A percentile compares a stretch with the other conserved stretches of the same genome.
Evolutionary conservation across 1,284 basidiomycete species (phyloP).

Genomic region (Sanghuangporus baumii): DNA sequence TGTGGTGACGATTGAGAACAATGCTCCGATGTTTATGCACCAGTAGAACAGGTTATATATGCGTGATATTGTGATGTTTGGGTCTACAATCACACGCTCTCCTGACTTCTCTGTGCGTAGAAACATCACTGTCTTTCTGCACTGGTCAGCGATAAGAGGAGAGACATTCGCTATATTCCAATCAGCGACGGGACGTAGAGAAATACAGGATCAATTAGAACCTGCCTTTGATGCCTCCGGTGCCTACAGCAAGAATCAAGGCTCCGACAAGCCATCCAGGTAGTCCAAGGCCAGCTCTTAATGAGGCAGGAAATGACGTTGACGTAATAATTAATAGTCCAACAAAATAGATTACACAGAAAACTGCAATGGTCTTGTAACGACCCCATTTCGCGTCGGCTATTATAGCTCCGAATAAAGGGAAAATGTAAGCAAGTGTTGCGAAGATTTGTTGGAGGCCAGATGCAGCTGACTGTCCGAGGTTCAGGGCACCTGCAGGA

Average conservation of each 20-base stretch:
- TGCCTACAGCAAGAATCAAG: conserved; percentile 36
- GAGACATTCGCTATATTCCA: conserved; percentile 47
- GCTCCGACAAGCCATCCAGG: conserved; percentile 30
- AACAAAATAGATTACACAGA: conserved; percentile 36
- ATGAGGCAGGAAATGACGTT: conserved; percentile 13
- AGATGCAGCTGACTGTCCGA: conserved; percentile 20
- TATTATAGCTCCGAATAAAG: conserved; percentile 44
- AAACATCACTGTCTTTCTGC: conserved; percentile 36
- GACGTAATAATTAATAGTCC: conserved; percentile 14
- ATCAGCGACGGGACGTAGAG: not conserved
- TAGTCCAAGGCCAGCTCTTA: conserved; percentile 20
- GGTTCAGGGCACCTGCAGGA: conserved; percentile 44
- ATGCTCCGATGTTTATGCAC: conserved; percentile 51
- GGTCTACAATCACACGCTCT: conserved; percentile 59
- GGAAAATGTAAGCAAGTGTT: conserved; percentile 44
- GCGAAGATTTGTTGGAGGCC: conserved; percentile 40
- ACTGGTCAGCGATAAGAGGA: conserved; percentile 56
- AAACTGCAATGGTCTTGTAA: conserved; percentile 55
- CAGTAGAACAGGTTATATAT: conserved; percentile 48
- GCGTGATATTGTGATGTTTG: conserved; percentile 46
- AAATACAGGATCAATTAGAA: conserved; percentile 33
- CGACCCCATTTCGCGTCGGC: conserved; percentile 54
- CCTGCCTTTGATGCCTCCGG: conserved; percentile 21
- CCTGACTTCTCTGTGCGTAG: conserved; percentile 45
- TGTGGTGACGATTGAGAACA: conserved; percentile 35